Percentiles rank a stretch among this genome's conserved stretches.
These are phyloP conservation scores for Oemleria cerasiformis DNA, from an alignment of 306 rosid species.

Conservation along the genomic window DNA sequence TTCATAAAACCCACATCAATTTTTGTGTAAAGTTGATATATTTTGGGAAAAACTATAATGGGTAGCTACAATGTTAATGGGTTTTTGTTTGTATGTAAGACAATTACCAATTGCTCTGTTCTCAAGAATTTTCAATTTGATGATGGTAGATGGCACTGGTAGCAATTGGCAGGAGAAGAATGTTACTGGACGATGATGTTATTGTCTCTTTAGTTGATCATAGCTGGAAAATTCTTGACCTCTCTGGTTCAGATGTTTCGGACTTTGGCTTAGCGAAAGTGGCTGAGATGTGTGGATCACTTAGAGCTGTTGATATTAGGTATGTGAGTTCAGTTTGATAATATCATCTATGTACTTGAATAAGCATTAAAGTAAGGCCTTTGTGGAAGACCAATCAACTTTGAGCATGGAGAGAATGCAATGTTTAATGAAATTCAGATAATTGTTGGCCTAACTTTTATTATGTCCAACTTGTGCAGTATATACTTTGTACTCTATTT, in stretches of 20 bases:
- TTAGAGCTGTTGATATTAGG: slow-evolving; percentile 85
- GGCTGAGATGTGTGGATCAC: slow-evolving; percentile 55
- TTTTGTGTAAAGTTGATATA: not conserved
- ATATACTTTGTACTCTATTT: no score
- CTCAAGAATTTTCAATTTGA: slow-evolving; percentile 2
- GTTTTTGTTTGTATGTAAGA: not conserved
- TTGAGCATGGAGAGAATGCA: not conserved
- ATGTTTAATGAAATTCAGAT: not conserved
- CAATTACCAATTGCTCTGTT: not conserved
- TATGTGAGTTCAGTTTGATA: slow-evolving; percentile 20
- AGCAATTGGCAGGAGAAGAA: slow-evolving; percentile 80
- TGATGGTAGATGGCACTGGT: slow-evolving; percentile 54
- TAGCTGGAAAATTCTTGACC: slow-evolving; percentile 78
- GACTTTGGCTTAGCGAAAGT: slow-evolving; percentile 68
- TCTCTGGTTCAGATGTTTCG: slow-evolving; percentile 84
- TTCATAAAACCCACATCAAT: not conserved
- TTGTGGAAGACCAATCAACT: no score
- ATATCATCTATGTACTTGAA: not conserved
- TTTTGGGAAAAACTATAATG: not conserved
- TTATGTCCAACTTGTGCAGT: not conserved
- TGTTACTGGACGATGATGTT: slow-evolving; percentile 66
- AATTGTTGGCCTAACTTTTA: not conserved
- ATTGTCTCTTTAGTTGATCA: slow-evolving; percentile 66
- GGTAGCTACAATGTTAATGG: not conserved
- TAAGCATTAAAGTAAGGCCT: not conserved